Percentiles rank a stretch among this genome's conserved stretches.
These are phyloP conservation scores for Ballota nigra DNA, from an alignment of 257 asterid species.

Conservation along the genomic window DNA sequence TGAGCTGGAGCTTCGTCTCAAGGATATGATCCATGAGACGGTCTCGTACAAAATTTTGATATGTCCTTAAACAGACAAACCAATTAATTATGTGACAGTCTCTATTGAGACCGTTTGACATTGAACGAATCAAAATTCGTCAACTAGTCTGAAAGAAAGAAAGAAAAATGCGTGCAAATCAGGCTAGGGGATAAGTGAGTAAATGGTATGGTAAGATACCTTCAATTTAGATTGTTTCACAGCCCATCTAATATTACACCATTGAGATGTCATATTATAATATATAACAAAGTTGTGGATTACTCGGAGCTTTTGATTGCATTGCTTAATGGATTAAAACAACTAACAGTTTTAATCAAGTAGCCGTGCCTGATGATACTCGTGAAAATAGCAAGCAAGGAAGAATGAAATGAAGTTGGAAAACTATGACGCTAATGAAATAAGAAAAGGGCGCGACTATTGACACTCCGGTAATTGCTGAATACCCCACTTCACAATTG, in stretches of 20 bases:
- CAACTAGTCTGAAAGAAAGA: neutral
- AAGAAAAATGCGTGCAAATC: too few relatives aligned
- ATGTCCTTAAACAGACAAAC: neutral
- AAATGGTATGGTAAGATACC: neutral
- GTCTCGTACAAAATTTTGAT: neutral
- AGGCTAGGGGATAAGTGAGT: neutral
- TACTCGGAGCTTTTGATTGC: neutral
- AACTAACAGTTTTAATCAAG: neutral
- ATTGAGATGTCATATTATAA: neutral
- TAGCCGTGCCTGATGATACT: neutral
- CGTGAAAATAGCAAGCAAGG: slow-evolving; percentile 6
- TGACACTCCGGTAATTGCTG: too few relatives aligned
- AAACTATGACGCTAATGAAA: neutral
- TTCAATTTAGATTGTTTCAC: neutral
- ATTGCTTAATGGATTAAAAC: neutral
- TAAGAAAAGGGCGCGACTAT: too few relatives aligned
- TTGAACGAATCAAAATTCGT: neutral
- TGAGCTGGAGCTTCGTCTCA: neutral
- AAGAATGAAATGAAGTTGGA: neutral
- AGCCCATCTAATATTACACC: neutral
- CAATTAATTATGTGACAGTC: neutral
- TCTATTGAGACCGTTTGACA: neutral
- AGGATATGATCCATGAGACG: neutral
- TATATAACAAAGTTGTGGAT: neutral
- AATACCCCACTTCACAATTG: too few relatives aligned